These are phyloP conservation scores for Plantago ovata DNA, from an alignment of 257 asterid genomes.

Conservation along the genomic window DNA sequence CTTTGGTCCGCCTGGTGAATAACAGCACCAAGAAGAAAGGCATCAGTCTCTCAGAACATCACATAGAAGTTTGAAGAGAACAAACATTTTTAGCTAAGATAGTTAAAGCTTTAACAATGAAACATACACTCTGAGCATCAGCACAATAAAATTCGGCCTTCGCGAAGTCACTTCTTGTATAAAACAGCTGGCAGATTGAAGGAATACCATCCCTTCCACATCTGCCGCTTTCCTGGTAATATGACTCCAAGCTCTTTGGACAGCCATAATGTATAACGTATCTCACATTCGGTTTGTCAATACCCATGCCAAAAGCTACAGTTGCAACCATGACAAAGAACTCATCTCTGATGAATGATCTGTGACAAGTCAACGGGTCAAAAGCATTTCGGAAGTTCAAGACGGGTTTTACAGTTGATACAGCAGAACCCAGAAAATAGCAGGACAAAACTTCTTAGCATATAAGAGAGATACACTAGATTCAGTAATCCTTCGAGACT, in stretches of 20 bases:
- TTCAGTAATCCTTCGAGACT: constrained; percentile 9
- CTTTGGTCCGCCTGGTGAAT: constrained; percentile 68
- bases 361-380: constrained; percentile 34
- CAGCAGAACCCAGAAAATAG: constrained; percentile 4
- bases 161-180: constrained; percentile 71
- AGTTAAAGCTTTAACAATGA: constrained; percentile 24
- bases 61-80: constrained; percentile 11
- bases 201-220: constrained; percentile 95
- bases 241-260: constrained; percentile 97
- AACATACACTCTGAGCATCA: constrained; percentile 72
- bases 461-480: constrained; percentile 1
- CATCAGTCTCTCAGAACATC: constrained; percentile 18
- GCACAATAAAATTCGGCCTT: constrained; percentile 79
- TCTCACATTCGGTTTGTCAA: constrained; percentile 90
- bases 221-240: constrained; percentile 98
- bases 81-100: constrained; percentile 3
- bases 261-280: constrained; percentile 92
- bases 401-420: not conserved
- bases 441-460: constrained; percentile 11
- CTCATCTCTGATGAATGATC: constrained; percentile 93
- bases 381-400: constrained; percentile 4
- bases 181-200: constrained; percentile 84
- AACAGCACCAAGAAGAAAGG: constrained; percentile 19
- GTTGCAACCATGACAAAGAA: constrained; percentile 93
- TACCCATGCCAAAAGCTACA: constrained; percentile 98